phyloP scores from a whole-genome alignment of 192 early-diverging fungal genomes.

The Gryganskiella cystojenkinii region DNA sequence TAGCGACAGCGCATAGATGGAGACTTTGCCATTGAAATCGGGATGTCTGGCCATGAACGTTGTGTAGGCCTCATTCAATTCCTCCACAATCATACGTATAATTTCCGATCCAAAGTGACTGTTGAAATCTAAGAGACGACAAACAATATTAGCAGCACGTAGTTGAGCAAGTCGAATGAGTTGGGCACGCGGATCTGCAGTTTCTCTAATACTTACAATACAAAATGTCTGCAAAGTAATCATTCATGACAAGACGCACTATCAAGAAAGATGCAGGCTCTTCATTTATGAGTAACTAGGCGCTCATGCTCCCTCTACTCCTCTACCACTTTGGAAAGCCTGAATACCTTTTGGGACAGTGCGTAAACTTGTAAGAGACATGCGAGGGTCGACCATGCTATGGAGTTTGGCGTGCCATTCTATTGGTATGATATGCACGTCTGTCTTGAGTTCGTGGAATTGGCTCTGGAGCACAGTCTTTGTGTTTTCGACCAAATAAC shows the following conservation, averaged over 20 bases:
- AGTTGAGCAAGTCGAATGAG: no score
- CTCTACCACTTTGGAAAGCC: no score
- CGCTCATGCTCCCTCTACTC: no score
- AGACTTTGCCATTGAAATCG: slow-evolving; percentile 68
- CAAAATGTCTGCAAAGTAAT: slow-evolving; percentile 55
- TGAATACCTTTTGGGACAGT: slow-evolving; percentile 56
- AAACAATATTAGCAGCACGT: no score
- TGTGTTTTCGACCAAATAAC: slow-evolving; percentile 45
- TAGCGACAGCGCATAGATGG: slow-evolving; percentile 72
- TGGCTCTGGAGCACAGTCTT: slow-evolving; percentile 44
- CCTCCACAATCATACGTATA: slow-evolving; percentile 61
- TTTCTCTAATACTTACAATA: slow-evolving; percentile 48
- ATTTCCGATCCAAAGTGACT: slow-evolving; percentile 62
- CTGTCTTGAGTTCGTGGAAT: slow-evolving; percentile 39
- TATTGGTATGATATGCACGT: slow-evolving; percentile 50
- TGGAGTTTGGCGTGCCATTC: slow-evolving; percentile 60
- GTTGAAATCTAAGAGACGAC: slow-evolving; percentile 46
- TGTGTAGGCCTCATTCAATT: slow-evolving; percentile 66
- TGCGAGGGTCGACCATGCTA: slow-evolving; percentile 51
- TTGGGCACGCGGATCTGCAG: no score
- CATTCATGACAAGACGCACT: slow-evolving; percentile 58
- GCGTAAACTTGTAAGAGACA: slow-evolving; percentile 46
- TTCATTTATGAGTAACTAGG: no score
- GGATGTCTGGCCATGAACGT: slow-evolving; percentile 68
- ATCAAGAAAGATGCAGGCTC: not conserved